A percentile compares a stretch with the other conserved stretches of the same genome.
These are phyloP conservation scores for Wickerhamomyces bovis DNA, from an alignment of 805 yeast species.

Conservation along the genomic window DNA sequence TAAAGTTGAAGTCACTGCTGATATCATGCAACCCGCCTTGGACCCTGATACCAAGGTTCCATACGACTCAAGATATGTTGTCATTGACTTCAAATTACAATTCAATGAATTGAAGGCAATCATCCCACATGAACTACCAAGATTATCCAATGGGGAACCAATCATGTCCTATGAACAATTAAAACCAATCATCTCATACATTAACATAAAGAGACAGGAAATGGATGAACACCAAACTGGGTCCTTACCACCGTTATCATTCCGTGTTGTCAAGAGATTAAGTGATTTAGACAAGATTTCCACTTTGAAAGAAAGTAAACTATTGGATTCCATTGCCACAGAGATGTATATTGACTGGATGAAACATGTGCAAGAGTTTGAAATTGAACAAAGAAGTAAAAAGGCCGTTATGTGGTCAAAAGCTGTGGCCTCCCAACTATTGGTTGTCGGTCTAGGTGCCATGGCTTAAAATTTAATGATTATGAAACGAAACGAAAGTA, in stretches of 20 bases:
- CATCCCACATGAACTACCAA: slow-evolving; percentile 43
- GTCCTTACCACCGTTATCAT: slow-evolving; percentile 26
- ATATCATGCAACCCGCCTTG: slow-evolving; percentile 61
- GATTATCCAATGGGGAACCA: slow-evolving; percentile 46
- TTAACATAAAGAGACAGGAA: slow-evolving; percentile 39
- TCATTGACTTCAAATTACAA: slow-evolving; percentile 60
- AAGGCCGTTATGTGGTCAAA: slow-evolving; percentile 53
- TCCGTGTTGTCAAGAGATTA: slow-evolving; percentile 41
- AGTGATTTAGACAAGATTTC: slow-evolving; percentile 36
- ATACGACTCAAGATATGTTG: slow-evolving; percentile 42
- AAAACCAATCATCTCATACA: slow-evolving; percentile 53
- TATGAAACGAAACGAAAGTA: background rate
- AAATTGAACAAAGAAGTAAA: slow-evolving; percentile 35
- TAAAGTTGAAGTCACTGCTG: slow-evolving; percentile 62
- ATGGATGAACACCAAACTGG: slow-evolving; percentile 18
- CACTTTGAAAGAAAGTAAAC: slow-evolving; percentile 36
- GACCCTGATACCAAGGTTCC: slow-evolving; percentile 22
- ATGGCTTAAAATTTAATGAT: slow-evolving; percentile 29
- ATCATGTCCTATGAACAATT: slow-evolving; percentile 55
- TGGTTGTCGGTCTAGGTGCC: slow-evolving; percentile 54
- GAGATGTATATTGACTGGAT: slow-evolving; percentile 53
- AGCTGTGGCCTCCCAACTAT: slow-evolving; percentile 50
- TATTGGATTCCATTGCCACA: slow-evolving; percentile 46
- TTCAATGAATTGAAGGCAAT: slow-evolving; percentile 58
- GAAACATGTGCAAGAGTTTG: slow-evolving; percentile 49